These are phyloP conservation scores for Dichomitus squalens DNA, from an alignment of 1,284 basidiomycete genomes.

Conservation along the genomic window DNA sequence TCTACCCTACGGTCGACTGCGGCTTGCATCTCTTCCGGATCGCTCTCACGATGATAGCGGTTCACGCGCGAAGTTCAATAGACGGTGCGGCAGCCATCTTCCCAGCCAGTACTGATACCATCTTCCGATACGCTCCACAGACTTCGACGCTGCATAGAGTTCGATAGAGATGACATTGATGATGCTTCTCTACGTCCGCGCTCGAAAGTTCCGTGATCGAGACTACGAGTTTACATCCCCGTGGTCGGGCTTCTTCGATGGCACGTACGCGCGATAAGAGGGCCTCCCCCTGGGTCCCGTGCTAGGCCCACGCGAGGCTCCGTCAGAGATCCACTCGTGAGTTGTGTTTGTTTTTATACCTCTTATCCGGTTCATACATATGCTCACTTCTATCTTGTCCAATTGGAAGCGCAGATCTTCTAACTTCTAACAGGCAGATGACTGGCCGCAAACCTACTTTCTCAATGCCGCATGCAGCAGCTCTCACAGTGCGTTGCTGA, in stretches of 20 bases:
- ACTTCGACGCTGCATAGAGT: too few species aligned
- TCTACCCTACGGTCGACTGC: too few species aligned
- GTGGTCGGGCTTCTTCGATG: slow-evolving; percentile 11
- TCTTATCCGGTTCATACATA: slow-evolving; percentile 16
- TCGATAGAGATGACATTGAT: background rate
- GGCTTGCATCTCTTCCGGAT: too few species aligned
- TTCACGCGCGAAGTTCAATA: too few species aligned
- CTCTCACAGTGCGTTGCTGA: slow-evolving; percentile 15
- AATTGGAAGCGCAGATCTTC: slow-evolving; percentile 1
- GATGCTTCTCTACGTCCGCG: slow-evolving; percentile 7
- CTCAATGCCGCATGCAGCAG: slow-evolving; percentile 22
- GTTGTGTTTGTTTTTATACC: background rate
- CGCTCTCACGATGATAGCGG: too few species aligned
- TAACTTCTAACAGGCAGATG: slow-evolving; percentile 11
- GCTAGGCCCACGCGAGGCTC: background rate
- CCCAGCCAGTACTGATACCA: too few species aligned
- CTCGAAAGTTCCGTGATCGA: background rate
- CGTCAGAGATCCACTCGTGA: background rate
- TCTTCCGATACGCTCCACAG: background rate
- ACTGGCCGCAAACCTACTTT: slow-evolving; percentile 8
- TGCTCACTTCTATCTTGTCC: slow-evolving; percentile 3
- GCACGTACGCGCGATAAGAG: slow-evolving; percentile 19
- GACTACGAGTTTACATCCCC: background rate
- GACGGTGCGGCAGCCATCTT: too few species aligned
- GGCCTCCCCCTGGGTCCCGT: slow-evolving; percentile 5